Base-by-base conservation (phyloP, 306 rosid genomes). In the Rosa multiflora region DNA sequence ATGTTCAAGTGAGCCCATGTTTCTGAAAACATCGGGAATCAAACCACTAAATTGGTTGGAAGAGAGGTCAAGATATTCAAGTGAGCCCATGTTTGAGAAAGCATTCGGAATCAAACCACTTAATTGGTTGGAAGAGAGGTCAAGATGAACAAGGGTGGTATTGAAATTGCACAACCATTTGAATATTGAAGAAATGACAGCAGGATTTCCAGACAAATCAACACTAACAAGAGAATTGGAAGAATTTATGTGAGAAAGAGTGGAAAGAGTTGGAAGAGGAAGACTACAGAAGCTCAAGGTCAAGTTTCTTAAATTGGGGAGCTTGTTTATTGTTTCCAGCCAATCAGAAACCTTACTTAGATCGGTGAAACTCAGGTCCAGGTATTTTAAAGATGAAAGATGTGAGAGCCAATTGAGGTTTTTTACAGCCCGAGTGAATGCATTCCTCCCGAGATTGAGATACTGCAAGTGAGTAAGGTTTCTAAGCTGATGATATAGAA, bases 251-350 rank as follows among this genome's bases (percentile, higher is more conserved):
- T 13, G 47, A 32, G 21, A 51, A 23, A 23, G 11, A 55, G 76
- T 11, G 3, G 67, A 29, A 62, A 62, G 20, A 29, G 23, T 10
- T 0, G 66, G 17, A 59, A 37, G 7, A 13, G 23, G 61, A 48
- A 71, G 75, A 71, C 26, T 8, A 48, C 59, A 71, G 3, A 0
- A 10, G 0, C 43, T 0, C 20, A 71, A 9, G 3, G 58, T 51
- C 42, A 72, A 32, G 76, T 18, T 72, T 29, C 29, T 72, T 32
- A 72, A 21, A 18, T 72, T 29, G 35, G 76, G 76, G 13, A 72
- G 63, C 26, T 20, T 51, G 42, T 17, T 49, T 14, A 72, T 12
- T 5, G 68, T 62, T 13, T 62, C 42, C 39, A 62, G 1, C 68
- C 42, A 62, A 62, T 62, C 42, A 62, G 1, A 32, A 32, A 1